Base-by-base conservation (phyloP, 1,284 basidiomycete genomes). In the Meira miltonrushii region DNA sequence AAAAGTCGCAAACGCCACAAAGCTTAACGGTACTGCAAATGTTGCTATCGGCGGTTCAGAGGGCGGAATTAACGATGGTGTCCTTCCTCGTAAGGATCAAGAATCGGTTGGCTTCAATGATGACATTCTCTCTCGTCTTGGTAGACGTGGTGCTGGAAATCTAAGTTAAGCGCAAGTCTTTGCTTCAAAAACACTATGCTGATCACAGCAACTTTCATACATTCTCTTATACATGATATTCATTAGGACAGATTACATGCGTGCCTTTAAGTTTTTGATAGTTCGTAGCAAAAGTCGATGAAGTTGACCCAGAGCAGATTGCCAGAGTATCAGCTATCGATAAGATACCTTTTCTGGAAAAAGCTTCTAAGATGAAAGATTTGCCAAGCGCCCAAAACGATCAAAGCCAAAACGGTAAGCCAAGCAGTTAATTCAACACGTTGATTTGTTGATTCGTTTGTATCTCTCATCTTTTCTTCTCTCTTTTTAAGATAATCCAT, bases 351-450 rank as follows among this genome's bases (percentile, higher is more conserved):
- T 39, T 53, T 53, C 82, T 91, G 92, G 85, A 97, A 96, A 84
- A 90, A 96, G 39, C 89, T 85, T 53, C 93, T 85, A 39, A 97
- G 82, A 77, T 97, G 93, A 75, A 95, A 80, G 41, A 97, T 88
- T 81, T 96, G 92, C 94, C 94, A 98, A 39, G 84, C 84, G 17
- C 94, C 94, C 17, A 97, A 82, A n/a, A 82, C 85, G 39, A 92
- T 78, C 47, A 96, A 84, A 10, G 89, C 86, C 43, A 87, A 46
- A 57, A 95, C 84, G 11, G 91, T 89, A 75, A 95, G 86, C 83
- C 90, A 88, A 2, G 91, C 90, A 80, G 97, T 97, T 74, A 86
- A 90, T 80, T 92, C 88, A 40, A 98, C 94, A 57, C 94, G 87
- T 49, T 82, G 72, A 77, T 94, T 92, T 37, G 94, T 98, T 49